Conservation (phyloP, 768 basidiomycete species). For the Coprinopsis sp. region DNA sequence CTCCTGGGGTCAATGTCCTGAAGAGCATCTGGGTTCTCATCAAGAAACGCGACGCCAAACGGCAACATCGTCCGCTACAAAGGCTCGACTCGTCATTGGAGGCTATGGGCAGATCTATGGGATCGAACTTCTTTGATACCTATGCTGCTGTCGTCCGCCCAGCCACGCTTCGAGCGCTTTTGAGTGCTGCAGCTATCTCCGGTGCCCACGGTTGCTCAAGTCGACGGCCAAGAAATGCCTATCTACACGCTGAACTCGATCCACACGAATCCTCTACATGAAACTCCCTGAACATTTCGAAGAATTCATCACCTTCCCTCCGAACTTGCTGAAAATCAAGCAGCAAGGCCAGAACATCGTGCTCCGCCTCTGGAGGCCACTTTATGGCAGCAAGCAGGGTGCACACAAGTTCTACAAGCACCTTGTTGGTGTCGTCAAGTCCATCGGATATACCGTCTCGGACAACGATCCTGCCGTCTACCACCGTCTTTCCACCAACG, state of each 20-base stretch:
- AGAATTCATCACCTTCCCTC: neutral
- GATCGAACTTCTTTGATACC: conserved; percentile 22
- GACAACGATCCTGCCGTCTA: conserved; percentile 20
- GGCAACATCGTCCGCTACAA: conserved; percentile 23
- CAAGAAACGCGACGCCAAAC: conserved; percentile 22
- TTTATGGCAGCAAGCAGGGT: conserved; percentile 36
- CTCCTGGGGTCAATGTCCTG: neutral
- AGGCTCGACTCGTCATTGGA: conserved; percentile 38
- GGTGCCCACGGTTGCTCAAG: no score
- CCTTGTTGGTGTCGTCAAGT: conserved; percentile 10
- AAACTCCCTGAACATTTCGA: conserved; percentile 28
- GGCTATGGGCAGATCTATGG: conserved; percentile 33
- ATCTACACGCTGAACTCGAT: conserved; percentile 33
- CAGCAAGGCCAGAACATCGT: neutral
- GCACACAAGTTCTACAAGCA: conserved; percentile 27
- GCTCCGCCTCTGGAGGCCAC: conserved; percentile 13
- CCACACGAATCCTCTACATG: conserved; percentile 38
- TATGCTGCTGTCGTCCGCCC: conserved; percentile 10
- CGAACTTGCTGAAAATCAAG: neutral
- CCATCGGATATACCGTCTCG: conserved; percentile 11
- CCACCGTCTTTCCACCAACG: conserved; percentile 13
- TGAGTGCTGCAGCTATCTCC: no score
- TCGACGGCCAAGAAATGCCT: conserved; percentile 40
- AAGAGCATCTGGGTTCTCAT: conserved; percentile 9
- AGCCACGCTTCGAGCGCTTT: conserved; percentile 1